Base-by-base conservation (phyloP, 2,329 filamentous ascomycete genomes). In the Diaporthe ilicicola region DNA sequence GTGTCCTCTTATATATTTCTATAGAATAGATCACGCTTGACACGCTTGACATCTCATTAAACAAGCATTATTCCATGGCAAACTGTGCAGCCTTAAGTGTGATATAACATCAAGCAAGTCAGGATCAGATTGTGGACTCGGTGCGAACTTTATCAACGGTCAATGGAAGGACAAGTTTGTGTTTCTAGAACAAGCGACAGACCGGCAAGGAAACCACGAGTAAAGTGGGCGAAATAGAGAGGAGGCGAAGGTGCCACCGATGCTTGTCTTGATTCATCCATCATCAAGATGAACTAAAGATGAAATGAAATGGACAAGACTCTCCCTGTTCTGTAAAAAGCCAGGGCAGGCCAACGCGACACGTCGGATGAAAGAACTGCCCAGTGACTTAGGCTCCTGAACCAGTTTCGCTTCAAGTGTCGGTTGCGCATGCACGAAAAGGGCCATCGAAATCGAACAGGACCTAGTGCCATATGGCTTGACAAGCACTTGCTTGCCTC, bases 401-500 rank as follows among this genome's bases (percentile, higher is more conserved):
- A n/a, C n/a, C 42, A 34, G 22, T 3, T 64, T 37, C 8, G 44
- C 59, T 27, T 32, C 27, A 19, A 24, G 29, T 50, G 59, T 8
- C 5, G 29, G 44, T 64, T 12, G n/a, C 15, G 27, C 32, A n/a
- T 34, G 44, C 19, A 27, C 59, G 24, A 37, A 13, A 4, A 22
- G 22, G 59, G n/a, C 9, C n/a, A 22, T 37, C 4, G n/a, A 29
- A 13, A 37, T 37, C 34, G 19, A 5, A 22, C 10, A 27, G 53
- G 39, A 68, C 53, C 53, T 59, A 10, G 66, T 68, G 42, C 66
- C 66, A 68, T 46, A 42, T 68, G 66, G 66, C 17, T 22, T 39
- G 32, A 68, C 53, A 68, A 68, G 66, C 66, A 68, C 53, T 59
- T 68, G 66, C 66, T 68, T 68, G 44, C 53, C 37, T 68, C 53